Evolutionary conservation across 805 yeast species (phyloP).

Genomic region (Barnettozyma californica): DNA sequence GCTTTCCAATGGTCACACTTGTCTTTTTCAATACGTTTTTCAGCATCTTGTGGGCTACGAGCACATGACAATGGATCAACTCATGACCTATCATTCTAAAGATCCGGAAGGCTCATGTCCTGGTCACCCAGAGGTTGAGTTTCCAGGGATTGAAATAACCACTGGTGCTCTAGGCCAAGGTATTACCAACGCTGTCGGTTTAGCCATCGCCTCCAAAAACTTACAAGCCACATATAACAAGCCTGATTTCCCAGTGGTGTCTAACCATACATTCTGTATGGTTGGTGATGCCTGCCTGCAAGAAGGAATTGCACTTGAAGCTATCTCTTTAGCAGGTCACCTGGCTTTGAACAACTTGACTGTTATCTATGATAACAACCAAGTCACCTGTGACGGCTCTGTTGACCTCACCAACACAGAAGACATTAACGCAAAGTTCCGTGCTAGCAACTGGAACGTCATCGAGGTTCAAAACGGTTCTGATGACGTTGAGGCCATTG

Average conservation of each 20-base stretch:
- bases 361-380: constrained; percentile 34
- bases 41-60: constrained; percentile 30
- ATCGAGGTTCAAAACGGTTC: constrained; percentile 31
- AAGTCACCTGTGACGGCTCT: constrained; percentile 34
- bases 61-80: constrained; percentile 30
- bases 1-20: constrained; percentile 34
- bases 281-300: constrained; percentile 38
- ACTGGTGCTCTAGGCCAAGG: constrained; percentile 42
- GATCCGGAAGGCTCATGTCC: constrained; percentile 28
- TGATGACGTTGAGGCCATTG: constrained; percentile 1
- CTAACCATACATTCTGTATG: constrained; percentile 29
- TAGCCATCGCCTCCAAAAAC: constrained; percentile 34
- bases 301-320: constrained; percentile 36
- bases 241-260: constrained; percentile 28
- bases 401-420: constrained; percentile 31
- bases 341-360: constrained; percentile 24
- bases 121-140: constrained; percentile 38
- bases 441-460: constrained; percentile 33
- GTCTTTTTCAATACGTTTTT: constrained; percentile 29
- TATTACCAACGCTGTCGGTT: constrained; percentile 34
- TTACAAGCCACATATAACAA: constrained; percentile 31
- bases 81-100: constrained; percentile 30
- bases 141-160: constrained; percentile 34
- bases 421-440: constrained; percentile 29
- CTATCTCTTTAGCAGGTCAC: constrained; percentile 36